Conservation (phyloP, 164 flowering plant species). For the Houttuynia cordata region DNA sequence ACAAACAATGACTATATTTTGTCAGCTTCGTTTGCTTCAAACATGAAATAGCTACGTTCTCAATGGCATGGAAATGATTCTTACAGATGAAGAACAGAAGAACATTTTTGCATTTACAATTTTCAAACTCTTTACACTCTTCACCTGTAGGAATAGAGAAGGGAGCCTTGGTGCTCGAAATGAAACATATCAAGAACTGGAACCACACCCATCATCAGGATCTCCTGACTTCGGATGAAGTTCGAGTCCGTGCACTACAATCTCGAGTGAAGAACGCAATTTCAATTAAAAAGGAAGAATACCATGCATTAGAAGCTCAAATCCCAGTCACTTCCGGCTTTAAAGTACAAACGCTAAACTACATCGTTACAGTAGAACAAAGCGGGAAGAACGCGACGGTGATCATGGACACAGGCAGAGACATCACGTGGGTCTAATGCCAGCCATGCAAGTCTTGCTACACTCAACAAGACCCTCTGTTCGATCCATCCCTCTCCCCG, state of each 20-base stretch:
- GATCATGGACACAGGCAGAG: slow-evolving; percentile 86
- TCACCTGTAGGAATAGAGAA: slow-evolving; percentile 29
- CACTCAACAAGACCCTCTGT: slow-evolving; percentile 58
- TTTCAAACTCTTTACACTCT: neutral
- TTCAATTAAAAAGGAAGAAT: slow-evolving; percentile 7
- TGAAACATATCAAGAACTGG: slow-evolving; percentile 37
- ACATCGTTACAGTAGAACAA: slow-evolving; percentile 44
- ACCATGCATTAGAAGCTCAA: slow-evolving; percentile 20
- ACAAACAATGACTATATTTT: neutral
- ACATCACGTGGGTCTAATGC: slow-evolving; percentile 88
- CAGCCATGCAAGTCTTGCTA: slow-evolving; percentile 64
- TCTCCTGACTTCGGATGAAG: slow-evolving; percentile 29
- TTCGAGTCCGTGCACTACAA: slow-evolving; percentile 42
- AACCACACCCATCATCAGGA: slow-evolving; percentile 23
- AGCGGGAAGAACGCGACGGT: slow-evolving; percentile 47
- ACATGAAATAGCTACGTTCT: neutral
- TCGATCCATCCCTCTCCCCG: slow-evolving; percentile 44
- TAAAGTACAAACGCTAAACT: slow-evolving; percentile 56
- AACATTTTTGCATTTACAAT: neutral
- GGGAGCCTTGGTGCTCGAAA: slow-evolving; percentile 45
- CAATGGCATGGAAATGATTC: neutral
- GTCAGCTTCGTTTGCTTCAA: neutral
- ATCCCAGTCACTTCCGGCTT: slow-evolving; percentile 55
- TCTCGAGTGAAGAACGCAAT: slow-evolving; percentile 17
- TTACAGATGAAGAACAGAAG: neutral